Base-by-base conservation (phyloP, 805 yeast genomes). In the Suhomyces sp. region DNA sequence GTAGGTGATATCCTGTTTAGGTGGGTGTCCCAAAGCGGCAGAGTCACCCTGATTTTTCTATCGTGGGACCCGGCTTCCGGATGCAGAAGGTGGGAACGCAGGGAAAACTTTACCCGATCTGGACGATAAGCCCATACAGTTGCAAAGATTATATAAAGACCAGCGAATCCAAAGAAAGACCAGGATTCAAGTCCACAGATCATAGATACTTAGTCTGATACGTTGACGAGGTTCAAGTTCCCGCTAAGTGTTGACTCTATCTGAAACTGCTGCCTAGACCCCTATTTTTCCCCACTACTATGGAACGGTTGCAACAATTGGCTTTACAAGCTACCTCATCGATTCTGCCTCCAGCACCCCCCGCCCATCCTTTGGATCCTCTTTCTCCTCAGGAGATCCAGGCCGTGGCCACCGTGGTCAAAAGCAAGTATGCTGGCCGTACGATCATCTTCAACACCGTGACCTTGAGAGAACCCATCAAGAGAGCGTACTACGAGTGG, bases 311-410 rank as follows among this genome's bases (percentile, higher is more conserved):
- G 51, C 72, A 70, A 49, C 84, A 79, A 64, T 68, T 79, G 38
- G 81, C 83, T 28, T 54, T 69, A 25, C 86, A 79, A 56, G 68
- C 83, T 27, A 72, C 79, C 12, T 77, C 82, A 25, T 66, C 81
- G 24, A 57, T 60, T 35, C 61, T 68, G 22, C 67, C 81, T 18
- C 81, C 82, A 31, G 63, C 79, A 33, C 54, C 67, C 3, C 81
- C 84, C 40, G 64, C 65, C 11, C 84, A 81, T 59, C 87, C 87
- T 11, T 66, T 82, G 54, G 90, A 83, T 63, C 91, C 90, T 8
- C 72, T 83, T 44, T 62, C 81, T 31, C 70, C 76, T 17, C 73
- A 54, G 35, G 91, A 83, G 63, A 79, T 83, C 54, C 68, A 70
- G 49, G 68, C 75, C 10, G 79, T 74, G 18, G 69, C 83, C n/a